A percentile compares a stretch with the other conserved stretches of the same genome.
phyloP scores from a whole-genome alignment of 352 stramenopile genomes.

The Thalassiosira hispida region DNA sequence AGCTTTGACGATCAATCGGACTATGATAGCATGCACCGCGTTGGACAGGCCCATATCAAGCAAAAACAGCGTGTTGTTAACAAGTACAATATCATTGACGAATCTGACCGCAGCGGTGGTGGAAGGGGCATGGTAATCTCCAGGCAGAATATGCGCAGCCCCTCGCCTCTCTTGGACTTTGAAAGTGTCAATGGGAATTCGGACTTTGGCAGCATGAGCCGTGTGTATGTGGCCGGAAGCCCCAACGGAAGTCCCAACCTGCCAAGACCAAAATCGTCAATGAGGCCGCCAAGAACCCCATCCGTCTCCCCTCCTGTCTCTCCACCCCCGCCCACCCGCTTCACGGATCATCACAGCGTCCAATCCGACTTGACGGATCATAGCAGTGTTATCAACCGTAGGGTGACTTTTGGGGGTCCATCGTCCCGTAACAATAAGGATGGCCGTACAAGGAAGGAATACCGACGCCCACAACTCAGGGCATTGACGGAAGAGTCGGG shows the following conservation, averaged over 20 bases:
- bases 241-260: neutral
- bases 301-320: neutral
- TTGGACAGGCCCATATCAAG: neutral
- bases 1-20: constrained; percentile 23
- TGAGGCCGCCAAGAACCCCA: neutral
- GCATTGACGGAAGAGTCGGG: too few relatives aligned
- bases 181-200: constrained; percentile 8
- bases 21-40: constrained; percentile 21
- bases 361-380: constrained; percentile 15
- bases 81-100: neutral
- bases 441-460: too few relatives aligned
- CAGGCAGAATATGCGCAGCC: neutral
- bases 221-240: neutral
- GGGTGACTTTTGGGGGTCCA: constrained; percentile 4
- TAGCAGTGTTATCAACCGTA: constrained; percentile 11
- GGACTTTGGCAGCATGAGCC: constrained; percentile 3
- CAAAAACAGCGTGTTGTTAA: neutral
- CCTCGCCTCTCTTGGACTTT: neutral
- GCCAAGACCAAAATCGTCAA: neutral
- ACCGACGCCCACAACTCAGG: too few relatives aligned
- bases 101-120: neutral
- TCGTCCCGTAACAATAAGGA: neutral
- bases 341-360: constrained; percentile 12
- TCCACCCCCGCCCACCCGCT: neutral
- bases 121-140: neutral